A percentile compares a stretch with the other conserved stretches of the same genome.
phyloP scores from a whole-genome alignment of 176 grass and related monocot genomes.

The Hordeum marinum region DNA sequence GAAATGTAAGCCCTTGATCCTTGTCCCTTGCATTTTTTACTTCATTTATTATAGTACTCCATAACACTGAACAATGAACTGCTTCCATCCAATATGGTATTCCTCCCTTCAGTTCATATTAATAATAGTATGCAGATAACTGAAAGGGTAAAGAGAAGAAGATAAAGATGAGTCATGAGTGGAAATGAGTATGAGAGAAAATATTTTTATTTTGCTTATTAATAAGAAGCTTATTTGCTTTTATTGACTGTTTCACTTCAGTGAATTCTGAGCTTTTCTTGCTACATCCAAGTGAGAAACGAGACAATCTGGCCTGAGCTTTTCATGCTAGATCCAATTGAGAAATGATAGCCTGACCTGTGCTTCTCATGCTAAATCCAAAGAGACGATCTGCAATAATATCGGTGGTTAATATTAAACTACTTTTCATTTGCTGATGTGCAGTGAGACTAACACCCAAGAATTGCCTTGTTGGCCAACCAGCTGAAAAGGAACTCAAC shows the following conservation, averaged over 20 bases:
- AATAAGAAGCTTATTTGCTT: conserved; percentile 12
- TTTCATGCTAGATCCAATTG: not conserved
- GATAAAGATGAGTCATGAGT: not conserved
- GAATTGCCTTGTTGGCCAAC: conserved; percentile 21
- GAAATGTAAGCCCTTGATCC: conserved; percentile 53
- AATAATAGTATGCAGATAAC: not conserved
- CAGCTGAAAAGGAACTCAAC: conserved; percentile 34
- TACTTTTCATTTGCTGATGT: conserved; percentile 22
- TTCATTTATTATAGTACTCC: not conserved
- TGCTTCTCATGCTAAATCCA: conserved; percentile 4
- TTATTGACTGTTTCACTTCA: not conserved
- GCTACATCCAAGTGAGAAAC: not conserved
- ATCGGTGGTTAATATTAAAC: conserved; percentile 8
- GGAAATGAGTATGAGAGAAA: not conserved
- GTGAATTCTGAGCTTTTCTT: not conserved
- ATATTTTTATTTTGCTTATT: not conserved
- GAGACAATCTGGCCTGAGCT: not conserved
- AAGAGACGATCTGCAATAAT: not conserved
- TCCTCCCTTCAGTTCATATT: not conserved
- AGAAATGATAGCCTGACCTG: not conserved
- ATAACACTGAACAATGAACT: not conserved
- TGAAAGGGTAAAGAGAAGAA: not conserved
- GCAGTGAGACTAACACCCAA: conserved; percentile 66
- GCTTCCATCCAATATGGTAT: not conserved
- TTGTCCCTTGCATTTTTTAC: not conserved